Conservation (phyloP, 2,329 filamentous ascomycete species). For the Exophiala oligosperma region DNA sequence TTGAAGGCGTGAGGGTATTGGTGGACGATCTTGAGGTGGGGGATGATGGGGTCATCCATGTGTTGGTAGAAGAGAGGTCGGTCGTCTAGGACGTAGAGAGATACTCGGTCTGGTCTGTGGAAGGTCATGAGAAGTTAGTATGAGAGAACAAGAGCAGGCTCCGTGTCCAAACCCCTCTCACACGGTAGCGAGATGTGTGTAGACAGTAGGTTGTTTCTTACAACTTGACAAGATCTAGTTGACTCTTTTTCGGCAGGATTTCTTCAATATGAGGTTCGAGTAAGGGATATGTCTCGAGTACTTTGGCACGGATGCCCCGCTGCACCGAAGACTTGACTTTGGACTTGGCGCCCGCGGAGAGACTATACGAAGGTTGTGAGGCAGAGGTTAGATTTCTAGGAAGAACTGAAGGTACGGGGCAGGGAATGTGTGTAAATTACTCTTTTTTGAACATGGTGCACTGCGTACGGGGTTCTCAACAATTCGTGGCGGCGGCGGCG, state of each 20-base stretch:
- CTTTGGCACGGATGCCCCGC: conserved; percentile 77
- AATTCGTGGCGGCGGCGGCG: too few species aligned
- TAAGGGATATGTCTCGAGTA: conserved; percentile 81
- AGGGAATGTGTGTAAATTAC: conserved; percentile 7
- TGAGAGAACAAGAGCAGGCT: background rate
- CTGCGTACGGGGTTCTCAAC: too few species aligned
- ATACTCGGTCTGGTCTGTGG: conserved; percentile 75
- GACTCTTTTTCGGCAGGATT: conserved; percentile 90
- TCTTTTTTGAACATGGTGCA: conserved; percentile 28
- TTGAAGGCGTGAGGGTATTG: conserved; percentile 83
- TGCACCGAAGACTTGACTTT: conserved; percentile 98
- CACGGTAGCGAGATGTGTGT: background rate
- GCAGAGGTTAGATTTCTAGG: too few species aligned
- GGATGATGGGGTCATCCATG: conserved; percentile 72
- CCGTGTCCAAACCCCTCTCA: too few species aligned
- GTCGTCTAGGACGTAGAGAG: conserved; percentile 77
- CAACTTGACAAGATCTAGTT: conserved; percentile 87
- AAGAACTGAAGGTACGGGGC: too few species aligned
- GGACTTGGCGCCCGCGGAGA: conserved; percentile 76
- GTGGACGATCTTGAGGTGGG: conserved; percentile 87
- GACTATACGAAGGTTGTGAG: conserved; percentile 49
- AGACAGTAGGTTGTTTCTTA: conserved; percentile 34
- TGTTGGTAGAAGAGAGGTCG: conserved; percentile 90
- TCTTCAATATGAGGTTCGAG: conserved; percentile 88
- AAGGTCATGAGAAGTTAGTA: background rate